Percentiles rank a stretch among this genome's conserved stretches.
These are phyloP conservation scores for Fusarium scirpi DNA, from an alignment of 2,329 filamentous ascomycete genomes.

Conservation along the genomic window DNA sequence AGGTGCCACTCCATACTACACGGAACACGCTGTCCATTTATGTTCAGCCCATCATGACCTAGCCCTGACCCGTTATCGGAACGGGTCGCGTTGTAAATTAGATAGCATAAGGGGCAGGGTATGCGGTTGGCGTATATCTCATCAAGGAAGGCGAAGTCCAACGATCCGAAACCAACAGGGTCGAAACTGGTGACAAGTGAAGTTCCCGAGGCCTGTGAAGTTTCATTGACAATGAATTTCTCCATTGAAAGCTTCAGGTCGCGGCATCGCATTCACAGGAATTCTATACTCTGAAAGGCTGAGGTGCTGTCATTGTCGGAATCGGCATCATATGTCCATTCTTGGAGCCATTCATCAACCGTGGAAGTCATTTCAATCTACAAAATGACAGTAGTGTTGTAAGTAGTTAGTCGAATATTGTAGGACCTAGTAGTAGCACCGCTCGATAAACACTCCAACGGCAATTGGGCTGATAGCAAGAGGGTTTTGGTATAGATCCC, in stretches of 20 bases:
- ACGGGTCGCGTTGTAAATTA: not conserved
- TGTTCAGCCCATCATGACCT: not conserved
- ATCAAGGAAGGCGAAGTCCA: not conserved
- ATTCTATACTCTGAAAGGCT: too few species aligned
- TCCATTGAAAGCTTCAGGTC: not conserved
- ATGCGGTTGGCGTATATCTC: not conserved
- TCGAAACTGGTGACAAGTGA: not conserved
- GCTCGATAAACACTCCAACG: too few species aligned
- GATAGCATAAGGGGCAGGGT: not conserved
- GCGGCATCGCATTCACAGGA: not conserved
- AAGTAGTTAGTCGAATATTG: too few species aligned
- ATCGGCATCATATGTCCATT: too few species aligned
- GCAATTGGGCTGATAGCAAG: too few species aligned
- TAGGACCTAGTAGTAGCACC: too few species aligned
- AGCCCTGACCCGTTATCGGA: fast-evolving
- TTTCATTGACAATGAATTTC: not conserved
- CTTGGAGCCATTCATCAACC: too few species aligned
- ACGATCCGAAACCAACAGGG: too few species aligned
- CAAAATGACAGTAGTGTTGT: too few species aligned
- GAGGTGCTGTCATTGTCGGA: fast-evolving
- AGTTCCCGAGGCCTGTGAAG: not conserved
- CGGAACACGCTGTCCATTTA: not conserved
- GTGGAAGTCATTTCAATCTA: too few species aligned
- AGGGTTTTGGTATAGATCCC: too few species aligned
- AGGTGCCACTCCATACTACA: not conserved